Percentiles rank a stretch among this genome's conserved stretches.
These are phyloP conservation scores for Clarireedia sp. DNA, from an alignment of 2,329 filamentous ascomycete genomes.

Conservation along the genomic window DNA sequence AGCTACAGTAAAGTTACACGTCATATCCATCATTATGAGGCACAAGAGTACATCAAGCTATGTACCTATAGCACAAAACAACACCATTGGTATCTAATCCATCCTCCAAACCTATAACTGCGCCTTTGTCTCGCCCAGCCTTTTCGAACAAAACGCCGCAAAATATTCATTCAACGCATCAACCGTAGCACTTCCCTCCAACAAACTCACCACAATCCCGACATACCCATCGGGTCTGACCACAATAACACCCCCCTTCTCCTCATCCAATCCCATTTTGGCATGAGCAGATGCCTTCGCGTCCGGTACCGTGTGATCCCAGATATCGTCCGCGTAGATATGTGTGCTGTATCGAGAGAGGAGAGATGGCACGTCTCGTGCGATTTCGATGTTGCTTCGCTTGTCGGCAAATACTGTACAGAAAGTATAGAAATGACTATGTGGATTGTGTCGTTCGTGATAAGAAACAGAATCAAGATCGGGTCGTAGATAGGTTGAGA, in stretches of 20 bases:
- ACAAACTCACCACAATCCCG: slow-evolving; percentile 64
- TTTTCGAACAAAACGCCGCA: slow-evolving; percentile 60
- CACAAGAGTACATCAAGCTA: too few species aligned
- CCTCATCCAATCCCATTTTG: slow-evolving; percentile 74
- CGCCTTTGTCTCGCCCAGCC: slow-evolving; percentile 34
- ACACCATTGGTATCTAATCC: neutral
- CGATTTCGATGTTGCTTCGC: slow-evolving; percentile 64
- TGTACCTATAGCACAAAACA: neutral
- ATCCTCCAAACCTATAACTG: slow-evolving; percentile 31
- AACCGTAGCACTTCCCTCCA: slow-evolving; percentile 69
- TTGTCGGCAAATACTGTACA: slow-evolving; percentile 65
- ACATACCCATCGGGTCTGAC: slow-evolving; percentile 85
- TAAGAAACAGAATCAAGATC: slow-evolving; percentile 59
- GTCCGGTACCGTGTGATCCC: slow-evolving; percentile 60
- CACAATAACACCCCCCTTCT: slow-evolving; percentile 70
- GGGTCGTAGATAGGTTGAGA: slow-evolving; percentile 52
- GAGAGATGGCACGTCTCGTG: slow-evolving; percentile 58
- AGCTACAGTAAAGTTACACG: too few species aligned
- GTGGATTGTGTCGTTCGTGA: slow-evolving; percentile 78
- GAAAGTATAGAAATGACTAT: slow-evolving; percentile 74
- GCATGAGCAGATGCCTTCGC: slow-evolving; percentile 70
- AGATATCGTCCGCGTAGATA: slow-evolving; percentile 78
- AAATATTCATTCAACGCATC: slow-evolving; percentile 83
- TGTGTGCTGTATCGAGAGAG: slow-evolving; percentile 73
- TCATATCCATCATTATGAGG: too few species aligned